phyloP scores from a whole-genome alignment of 345 rosid genomes.

The Ceriops zippeliana region DNA sequence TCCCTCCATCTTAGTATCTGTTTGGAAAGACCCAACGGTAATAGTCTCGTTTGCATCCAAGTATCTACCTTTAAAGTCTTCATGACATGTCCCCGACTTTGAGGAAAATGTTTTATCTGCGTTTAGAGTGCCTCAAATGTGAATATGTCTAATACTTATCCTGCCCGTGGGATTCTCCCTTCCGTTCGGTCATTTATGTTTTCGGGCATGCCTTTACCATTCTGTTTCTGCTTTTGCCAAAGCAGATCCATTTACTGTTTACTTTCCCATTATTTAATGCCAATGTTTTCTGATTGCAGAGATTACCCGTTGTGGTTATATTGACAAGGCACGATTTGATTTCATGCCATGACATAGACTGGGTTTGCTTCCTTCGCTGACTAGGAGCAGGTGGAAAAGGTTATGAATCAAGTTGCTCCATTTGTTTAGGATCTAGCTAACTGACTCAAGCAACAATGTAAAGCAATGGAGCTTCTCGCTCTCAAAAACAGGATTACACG shows the following conservation, averaged over 20 bases:
- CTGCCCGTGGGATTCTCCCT: background rate
- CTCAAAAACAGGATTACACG: constrained; percentile 14
- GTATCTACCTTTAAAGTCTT: too few species aligned
- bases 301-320: constrained; percentile 76
- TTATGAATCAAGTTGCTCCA: constrained; percentile 50
- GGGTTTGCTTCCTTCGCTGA: constrained; percentile 58
- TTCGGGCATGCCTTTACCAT: background rate
- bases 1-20: background rate
- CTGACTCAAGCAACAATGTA: background rate
- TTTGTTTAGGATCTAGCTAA: constrained; percentile 11
- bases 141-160: background rate
- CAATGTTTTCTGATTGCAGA: constrained; percentile 39
- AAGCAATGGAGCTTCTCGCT: background rate
- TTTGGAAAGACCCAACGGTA: background rate
- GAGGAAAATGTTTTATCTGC: background rate
- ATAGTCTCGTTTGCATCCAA: background rate
- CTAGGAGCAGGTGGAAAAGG: constrained; percentile 67
- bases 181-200: background rate
- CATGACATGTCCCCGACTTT: too few species aligned
- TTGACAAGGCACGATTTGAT: constrained; percentile 92
- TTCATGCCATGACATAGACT: constrained; percentile 87
- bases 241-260: background rate
- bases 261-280: background rate
- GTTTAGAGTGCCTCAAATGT: background rate
- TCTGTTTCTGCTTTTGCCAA: too few species aligned